phyloP scores from a whole-genome alignment of 345 rosid species.

The Iberis pinnata region DNA sequence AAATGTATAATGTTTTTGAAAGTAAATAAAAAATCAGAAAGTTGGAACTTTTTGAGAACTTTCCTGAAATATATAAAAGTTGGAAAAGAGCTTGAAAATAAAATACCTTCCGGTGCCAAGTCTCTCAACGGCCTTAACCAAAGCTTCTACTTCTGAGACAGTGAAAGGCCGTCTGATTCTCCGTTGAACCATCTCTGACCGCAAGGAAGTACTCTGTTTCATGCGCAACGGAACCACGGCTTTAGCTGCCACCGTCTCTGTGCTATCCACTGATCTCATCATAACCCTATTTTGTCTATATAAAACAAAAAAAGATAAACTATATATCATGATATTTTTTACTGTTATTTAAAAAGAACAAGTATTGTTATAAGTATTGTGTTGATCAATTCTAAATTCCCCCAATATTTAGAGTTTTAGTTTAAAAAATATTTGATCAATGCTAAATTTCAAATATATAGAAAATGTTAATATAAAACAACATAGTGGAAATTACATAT shows the following conservation, averaged over 20 bases:
- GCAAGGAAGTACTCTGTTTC: slow-evolving; percentile 34
- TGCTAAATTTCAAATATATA: too few species aligned
- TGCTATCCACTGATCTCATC: background rate
- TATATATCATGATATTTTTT: background rate
- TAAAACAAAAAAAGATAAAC: background rate
- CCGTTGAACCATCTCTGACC: slow-evolving; percentile 60
- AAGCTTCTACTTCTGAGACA: slow-evolving; percentile 82
- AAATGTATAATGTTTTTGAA: too few species aligned
- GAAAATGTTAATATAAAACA: too few species aligned
- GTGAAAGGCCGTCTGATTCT: slow-evolving; percentile 95
- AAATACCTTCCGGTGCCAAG: slow-evolving; percentile 88
- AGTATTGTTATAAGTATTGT: too few species aligned
- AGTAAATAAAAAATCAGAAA: too few species aligned
- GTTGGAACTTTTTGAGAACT: too few species aligned
- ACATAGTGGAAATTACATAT: too few species aligned
- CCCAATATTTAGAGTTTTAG: too few species aligned
- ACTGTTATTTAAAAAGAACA: background rate
- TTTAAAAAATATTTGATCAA: too few species aligned
- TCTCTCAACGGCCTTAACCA: slow-evolving; percentile 81
- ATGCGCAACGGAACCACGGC: slow-evolving; percentile 5
- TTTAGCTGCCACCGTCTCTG: background rate
- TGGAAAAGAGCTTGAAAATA: too few species aligned
- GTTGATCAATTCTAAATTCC: too few species aligned
- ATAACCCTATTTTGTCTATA: slow-evolving; percentile 11
- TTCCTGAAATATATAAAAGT: too few species aligned